Evolutionary conservation across 2,329 filamentous ascomycete genomes (phyloP), one percentile per base, ranked within the genome.

Genomic region (Trichoderma sp.): DNA sequence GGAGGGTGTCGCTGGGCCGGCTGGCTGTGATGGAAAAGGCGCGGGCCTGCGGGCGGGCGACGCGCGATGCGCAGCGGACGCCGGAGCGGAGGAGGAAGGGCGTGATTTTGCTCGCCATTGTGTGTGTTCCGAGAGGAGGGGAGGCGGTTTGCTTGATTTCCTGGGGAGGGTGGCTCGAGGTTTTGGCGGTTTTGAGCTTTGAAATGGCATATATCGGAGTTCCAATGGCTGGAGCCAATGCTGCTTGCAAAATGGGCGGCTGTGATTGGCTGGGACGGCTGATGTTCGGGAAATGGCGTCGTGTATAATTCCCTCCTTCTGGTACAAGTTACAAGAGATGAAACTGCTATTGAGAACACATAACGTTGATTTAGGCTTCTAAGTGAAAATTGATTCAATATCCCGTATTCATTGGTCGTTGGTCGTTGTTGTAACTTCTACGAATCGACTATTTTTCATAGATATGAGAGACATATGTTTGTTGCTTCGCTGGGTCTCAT

Each of bases 21-120:
- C 90, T 88, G 79, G 92, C 87, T 82, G 91, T 91, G 82, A 90
- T 88, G 84, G 92, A 92, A 84, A 97, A 92, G 78, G 92, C 87
- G 69, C 69, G 93, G 85, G 89, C 90, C 86, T 94, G 94, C 79
- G 90, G 87, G 82, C 89, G 88, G 80, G 91, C 88, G 81, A 90
- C 86, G 85, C 90, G 90, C 83, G 91, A 89, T 80, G 89, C 86
- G 79, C 91, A 88, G 82, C 93, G 91, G 80, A 90, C 87, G 83
- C 90, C 91, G 81, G 91, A 91, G 86, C 94, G 90, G 85, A 94
- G 87, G 82, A 94, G 85, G 83, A 93, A 89, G 65, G 94, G 93
- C 77, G 92, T 89, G 83, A 97, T 87, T 88, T 93, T 96, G 85
- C 93, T 95, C 84, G 95, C 93, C 95, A 98, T 97, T 81, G 79